Conservation (phyloP, 345 rosid genomes). For the Bretschneidera sinensis region DNA sequence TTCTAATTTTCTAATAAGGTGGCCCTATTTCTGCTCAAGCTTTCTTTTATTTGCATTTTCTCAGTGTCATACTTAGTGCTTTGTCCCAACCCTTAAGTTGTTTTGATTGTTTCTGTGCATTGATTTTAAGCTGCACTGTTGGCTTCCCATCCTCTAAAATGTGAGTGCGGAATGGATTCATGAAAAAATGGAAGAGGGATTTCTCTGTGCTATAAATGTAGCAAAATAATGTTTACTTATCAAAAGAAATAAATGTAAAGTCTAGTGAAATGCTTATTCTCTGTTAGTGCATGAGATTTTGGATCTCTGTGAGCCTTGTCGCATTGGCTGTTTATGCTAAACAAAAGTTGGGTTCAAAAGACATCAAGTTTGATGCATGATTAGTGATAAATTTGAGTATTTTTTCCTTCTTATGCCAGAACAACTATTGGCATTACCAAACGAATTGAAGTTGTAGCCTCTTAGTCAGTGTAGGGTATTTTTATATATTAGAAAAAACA, state of each 20-base stretch:
- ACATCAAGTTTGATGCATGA: neutral
- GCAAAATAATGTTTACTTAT: no score
- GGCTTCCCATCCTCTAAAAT: neutral
- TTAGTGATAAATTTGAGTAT: neutral
- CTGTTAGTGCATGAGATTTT: no score
- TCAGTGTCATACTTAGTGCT: neutral
- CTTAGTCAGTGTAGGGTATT: neutral
- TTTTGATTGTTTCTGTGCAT: neutral
- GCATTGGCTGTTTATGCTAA: neutral
- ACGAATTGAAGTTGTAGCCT: neutral
- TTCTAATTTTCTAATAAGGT: neutral
- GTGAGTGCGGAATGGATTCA: no score
- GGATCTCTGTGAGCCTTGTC: neutral
- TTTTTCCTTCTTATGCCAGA: neutral
- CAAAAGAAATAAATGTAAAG: no score
- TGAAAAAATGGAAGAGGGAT: no score
- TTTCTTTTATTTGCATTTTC: neutral
- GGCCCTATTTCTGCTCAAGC: neutral
- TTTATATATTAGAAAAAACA: neutral
- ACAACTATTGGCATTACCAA: no score
- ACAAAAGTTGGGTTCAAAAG: neutral
- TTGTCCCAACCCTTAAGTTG: neutral
- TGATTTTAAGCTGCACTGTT: neutral
- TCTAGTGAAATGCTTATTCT: no score
- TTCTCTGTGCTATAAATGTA: no score